A percentile compares a stretch with the other conserved stretches of the same genome.
Conservation (phyloP, 352 stramenopile species). For the Phytopythium montanum region DNA sequence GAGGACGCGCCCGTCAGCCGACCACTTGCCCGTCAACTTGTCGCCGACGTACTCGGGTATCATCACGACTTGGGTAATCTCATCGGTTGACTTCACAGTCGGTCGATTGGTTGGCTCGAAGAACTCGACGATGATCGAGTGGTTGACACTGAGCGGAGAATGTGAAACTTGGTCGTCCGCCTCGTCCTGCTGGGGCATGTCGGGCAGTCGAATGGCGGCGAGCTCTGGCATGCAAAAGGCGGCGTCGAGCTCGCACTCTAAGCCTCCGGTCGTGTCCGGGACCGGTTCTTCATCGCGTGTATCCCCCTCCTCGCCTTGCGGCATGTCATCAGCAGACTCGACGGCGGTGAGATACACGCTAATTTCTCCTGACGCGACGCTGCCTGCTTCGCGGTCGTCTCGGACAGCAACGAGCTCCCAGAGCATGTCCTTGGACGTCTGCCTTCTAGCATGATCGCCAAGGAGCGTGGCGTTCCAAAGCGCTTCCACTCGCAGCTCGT, state of each 20-base stretch:
- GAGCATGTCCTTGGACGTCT: neutral
- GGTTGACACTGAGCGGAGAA: conserved; percentile 24
- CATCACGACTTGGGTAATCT: conserved; percentile 38
- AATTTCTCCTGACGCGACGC: neutral
- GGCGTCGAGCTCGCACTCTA: conserved; percentile 46
- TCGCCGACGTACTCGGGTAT: conserved; percentile 65
- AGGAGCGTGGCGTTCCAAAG: neutral
- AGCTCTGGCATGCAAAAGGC: conserved; percentile 53
- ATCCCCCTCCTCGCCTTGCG: neutral
- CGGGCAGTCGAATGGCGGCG: conserved; percentile 41
- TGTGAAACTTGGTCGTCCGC: neutral
- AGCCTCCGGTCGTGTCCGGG: neutral
- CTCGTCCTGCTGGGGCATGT: conserved; percentile 15
- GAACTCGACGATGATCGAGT: conserved; percentile 57
- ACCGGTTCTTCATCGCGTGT: neutral
- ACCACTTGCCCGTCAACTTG: conserved; percentile 33
- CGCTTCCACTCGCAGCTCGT: neutral
- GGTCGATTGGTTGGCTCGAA: conserved; percentile 48
- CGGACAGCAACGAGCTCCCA: neutral
- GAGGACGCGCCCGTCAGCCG: conserved; percentile 32
- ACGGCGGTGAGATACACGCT: neutral
- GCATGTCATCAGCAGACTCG: neutral
- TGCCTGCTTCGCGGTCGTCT: neutral
- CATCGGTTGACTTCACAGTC: conserved; percentile 16
- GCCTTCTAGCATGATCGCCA: neutral